Conservation (phyloP, 305 asterid species). For the Euphrasia arctica region DNA sequence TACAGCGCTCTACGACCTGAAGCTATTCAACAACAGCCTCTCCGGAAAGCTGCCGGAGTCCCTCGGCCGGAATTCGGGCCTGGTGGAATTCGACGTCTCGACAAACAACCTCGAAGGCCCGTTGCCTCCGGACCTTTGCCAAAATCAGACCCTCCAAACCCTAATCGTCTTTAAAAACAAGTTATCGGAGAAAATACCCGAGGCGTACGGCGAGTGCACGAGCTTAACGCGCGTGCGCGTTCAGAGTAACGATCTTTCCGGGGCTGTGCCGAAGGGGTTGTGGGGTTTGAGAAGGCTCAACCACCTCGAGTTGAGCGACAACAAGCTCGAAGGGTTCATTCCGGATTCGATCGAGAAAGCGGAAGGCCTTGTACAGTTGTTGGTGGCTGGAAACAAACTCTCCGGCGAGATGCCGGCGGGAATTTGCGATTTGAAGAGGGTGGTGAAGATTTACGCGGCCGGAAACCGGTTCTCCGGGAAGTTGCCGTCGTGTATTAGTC, state of each 20-base stretch:
- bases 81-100: slow-evolving; percentile 62
- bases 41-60: slow-evolving; percentile 55
- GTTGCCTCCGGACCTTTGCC: slow-evolving; percentile 63
- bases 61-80: slow-evolving; percentile 59
- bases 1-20: slow-evolving; percentile 39
- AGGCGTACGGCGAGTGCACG: slow-evolving; percentile 59
- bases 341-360: slow-evolving; percentile 49
- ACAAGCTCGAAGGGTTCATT: slow-evolving; percentile 57
- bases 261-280: slow-evolving; percentile 51
- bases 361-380: slow-evolving; percentile 32
- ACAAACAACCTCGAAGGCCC: slow-evolving; percentile 62
- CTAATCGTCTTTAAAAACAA: slow-evolving; percentile 52
- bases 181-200: slow-evolving; percentile 67
- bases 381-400: slow-evolving; percentile 51
- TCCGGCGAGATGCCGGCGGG: slow-evolving; percentile 55
- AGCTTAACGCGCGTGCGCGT: slow-evolving; percentile 50
- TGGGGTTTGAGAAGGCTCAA: slow-evolving; percentile 51
- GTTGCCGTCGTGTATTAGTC: slow-evolving; percentile 54
- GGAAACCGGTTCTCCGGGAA: slow-evolving; percentile 58
- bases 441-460: slow-evolving; percentile 50
- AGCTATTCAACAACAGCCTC: slow-evolving; percentile 61
- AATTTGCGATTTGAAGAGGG: slow-evolving; percentile 44
- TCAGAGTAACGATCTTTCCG: slow-evolving; percentile 49
- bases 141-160: slow-evolving; percentile 37
- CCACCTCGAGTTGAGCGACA: slow-evolving; percentile 45